Evolutionary conservation across 345 rosid species (phyloP).

Genomic region (Luvunga scandens): DNA sequence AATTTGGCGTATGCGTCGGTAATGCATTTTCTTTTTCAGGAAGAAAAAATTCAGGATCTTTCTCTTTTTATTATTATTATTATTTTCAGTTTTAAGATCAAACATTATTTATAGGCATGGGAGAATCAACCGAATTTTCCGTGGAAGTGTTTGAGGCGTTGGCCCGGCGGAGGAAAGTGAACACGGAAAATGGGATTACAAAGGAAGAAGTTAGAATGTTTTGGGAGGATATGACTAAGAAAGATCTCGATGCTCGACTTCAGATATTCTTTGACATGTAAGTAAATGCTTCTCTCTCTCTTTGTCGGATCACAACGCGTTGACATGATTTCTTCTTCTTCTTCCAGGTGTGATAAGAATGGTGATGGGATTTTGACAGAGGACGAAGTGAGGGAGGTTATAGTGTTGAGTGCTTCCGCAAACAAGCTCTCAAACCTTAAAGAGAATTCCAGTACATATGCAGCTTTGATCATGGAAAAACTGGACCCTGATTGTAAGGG

Average conservation of each 20-base stretch:
- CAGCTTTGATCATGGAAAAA: constrained; percentile 94
- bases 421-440: constrained; percentile 78
- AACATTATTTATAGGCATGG: constrained; percentile 51
- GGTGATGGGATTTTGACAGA: constrained; percentile 91
- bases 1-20: constrained; percentile 86
- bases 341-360: constrained; percentile 85
- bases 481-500: constrained; percentile 92
- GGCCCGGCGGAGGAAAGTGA: constrained; percentile 61
- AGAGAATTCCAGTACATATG: constrained; percentile 63
- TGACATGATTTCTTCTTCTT: not conserved
- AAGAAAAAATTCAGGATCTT: too few species aligned
- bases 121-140: constrained; percentile 84
- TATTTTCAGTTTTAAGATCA: not conserved
- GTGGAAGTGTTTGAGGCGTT: constrained; percentile 73
- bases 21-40: too few species aligned
- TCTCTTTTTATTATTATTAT: too few species aligned
- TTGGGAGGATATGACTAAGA: constrained; percentile 86
- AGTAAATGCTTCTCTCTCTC: not conserved
- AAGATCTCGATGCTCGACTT: constrained; percentile 77
- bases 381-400: constrained; percentile 89
- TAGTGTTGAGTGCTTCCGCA: constrained; percentile 81
- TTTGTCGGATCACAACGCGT: not conserved
- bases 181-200: constrained; percentile 53
- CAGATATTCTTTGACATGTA: constrained; percentile 95
- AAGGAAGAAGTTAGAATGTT: constrained; percentile 61